Base-by-base conservation (phyloP, 1,284 basidiomycete genomes). In the Agaricales sp. region DNA sequence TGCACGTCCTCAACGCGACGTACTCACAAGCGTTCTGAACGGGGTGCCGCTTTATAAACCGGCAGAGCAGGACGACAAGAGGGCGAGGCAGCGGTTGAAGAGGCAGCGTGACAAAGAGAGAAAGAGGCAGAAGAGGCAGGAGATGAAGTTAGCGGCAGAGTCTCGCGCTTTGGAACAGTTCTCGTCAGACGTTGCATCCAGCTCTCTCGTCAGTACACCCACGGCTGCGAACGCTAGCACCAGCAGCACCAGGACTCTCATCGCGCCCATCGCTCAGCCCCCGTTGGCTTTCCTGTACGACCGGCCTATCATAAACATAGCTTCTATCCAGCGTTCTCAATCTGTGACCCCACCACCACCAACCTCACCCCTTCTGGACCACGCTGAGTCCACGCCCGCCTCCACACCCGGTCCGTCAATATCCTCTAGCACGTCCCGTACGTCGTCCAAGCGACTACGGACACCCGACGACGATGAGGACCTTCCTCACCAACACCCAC, bases 281-380 rank as follows among this genome's bases (percentile, higher is more conserved):
- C n/a, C n/a, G n/a, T n/a, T n/a, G n/a, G n/a, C 73, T 35, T 79
- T 77, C 66, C 83, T 79, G 78, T 72, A 73, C 46, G 72, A 75
- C 18, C 72, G 83, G 35, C 82, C 83, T 1, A 73, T 75, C 6
- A 83, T 86, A 55, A 75, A 78, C 61, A 81, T 87, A 61, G 69
- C 78, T 39, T 74, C 74, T 8, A 70, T 75, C 57, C 77, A 81
- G 57, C 77, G 83, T 50, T 80, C 80, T 19, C 69, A 78, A 22
- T 86, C 83, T n/a, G 75, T 86, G 47, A 83, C 82, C 16, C 83
- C 84, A 45, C 82, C 84, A 14, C 82, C 81, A 43, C 74, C n/a
- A n/a, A n/a, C 75, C 63, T 61, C 61, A 23, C 67, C 80, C 1
- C n/a, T n/a, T n/a, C 78, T 77, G 43, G 74, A 73, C 18, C 71